Evolutionary conservation across 2,329 filamentous ascomycete species (phyloP).

Genomic region (Aspergillus sp.): DNA sequence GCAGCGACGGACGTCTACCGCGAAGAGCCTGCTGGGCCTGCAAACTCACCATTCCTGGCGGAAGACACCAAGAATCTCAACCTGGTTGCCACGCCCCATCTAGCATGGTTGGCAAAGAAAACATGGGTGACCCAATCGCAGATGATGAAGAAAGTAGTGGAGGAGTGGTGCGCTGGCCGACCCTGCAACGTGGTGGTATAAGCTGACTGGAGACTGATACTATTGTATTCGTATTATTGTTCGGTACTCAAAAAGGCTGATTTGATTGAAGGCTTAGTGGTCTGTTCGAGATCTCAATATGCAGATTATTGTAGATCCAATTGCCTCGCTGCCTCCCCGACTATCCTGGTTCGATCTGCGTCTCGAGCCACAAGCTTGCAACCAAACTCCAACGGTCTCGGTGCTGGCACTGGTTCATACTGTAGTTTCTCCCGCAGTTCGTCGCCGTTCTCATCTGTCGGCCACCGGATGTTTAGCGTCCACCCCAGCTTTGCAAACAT

Average conservation of each 20-base stretch:
- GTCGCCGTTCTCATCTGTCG: constrained; percentile 2
- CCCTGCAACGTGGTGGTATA: constrained; percentile 12
- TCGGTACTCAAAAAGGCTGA: no score
- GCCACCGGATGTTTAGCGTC: constrained; percentile 16
- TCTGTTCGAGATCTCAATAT: no score
- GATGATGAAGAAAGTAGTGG: constrained; percentile 39
- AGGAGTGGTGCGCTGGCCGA: constrained; percentile 33
- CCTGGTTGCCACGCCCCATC: constrained; percentile 43
- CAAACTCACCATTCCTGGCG: constrained; percentile 35
- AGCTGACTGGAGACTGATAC: no score
- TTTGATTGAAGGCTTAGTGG: no score
- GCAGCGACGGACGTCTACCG: constrained; percentile 45
- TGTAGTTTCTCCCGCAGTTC: no score
- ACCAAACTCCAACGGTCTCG: no score
- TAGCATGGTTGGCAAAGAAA: constrained; percentile 44
- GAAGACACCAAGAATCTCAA: constrained; percentile 40
- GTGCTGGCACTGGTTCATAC: no score
- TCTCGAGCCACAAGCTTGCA: no score
- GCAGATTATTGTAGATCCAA: no score
- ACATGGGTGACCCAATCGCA: constrained; percentile 39
- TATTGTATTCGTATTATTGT: no score
- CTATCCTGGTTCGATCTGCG: no score
- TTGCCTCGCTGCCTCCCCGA: no score
- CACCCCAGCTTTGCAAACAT: constrained; percentile 12
- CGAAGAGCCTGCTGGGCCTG: constrained; percentile 38